Conservation (phyloP, 805 yeast genomes). For the Scheffersomyces stipitis region DNA sequence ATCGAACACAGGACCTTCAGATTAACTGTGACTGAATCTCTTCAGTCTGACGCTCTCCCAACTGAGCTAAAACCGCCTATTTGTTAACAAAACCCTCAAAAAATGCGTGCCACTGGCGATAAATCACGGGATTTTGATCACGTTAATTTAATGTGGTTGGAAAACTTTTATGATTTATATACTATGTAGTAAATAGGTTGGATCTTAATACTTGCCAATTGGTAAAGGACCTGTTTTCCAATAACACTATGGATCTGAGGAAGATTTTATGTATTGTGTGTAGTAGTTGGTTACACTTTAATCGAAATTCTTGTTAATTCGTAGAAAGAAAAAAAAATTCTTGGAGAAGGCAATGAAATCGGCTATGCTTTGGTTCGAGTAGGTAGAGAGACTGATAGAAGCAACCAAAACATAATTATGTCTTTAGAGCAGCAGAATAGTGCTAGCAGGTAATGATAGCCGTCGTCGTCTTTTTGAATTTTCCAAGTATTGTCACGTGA, state of each 20-base stretch:
- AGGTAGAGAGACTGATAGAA: too few species aligned
- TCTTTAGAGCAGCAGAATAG: too few species aligned
- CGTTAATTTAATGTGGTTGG: neutral
- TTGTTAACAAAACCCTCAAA: neutral
- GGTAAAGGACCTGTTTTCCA: too few species aligned
- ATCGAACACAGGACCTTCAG: conserved; percentile 87
- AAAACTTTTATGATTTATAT: too few species aligned
- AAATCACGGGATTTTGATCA: neutral
- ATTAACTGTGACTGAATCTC: conserved; percentile 37
- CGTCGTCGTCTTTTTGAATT: too few species aligned
- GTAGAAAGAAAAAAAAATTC: neutral
- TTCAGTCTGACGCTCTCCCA: conserved; percentile 36
- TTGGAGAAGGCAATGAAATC: too few species aligned
- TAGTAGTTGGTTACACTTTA: neutral
- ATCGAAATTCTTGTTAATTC: neutral
- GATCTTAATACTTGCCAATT: too few species aligned
- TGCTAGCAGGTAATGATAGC: too few species aligned
- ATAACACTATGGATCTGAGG: neutral
- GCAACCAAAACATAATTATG: too few species aligned
- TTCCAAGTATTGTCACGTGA: neutral
- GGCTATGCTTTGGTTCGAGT: too few species aligned
- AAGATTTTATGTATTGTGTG: neutral
- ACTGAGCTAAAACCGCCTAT: conserved; percentile 1
- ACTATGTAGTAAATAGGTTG: too few species aligned
- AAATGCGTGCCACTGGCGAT: neutral